Evolutionary conservation across 2,329 filamentous ascomycete species (phyloP).

Genomic region (Fusarium sp.): DNA sequence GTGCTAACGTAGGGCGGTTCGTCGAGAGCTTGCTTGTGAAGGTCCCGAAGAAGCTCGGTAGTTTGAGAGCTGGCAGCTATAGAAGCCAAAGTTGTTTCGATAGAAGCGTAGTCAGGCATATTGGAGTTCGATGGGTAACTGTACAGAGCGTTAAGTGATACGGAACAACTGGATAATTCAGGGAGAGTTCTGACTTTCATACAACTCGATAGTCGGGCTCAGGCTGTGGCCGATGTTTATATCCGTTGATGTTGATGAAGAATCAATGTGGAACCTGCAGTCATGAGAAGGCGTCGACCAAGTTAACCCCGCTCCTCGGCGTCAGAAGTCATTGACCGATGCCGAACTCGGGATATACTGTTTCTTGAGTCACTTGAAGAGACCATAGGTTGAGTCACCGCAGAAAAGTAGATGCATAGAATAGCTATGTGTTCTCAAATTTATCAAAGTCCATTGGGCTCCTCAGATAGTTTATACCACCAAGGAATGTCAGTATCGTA

Average conservation of each 20-base stretch:
- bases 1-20: conserved; percentile 45
- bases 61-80: conserved; percentile 41
- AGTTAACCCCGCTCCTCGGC: conserved; percentile 23
- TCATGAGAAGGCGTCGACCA: not conserved
- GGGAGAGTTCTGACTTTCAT: not conserved
- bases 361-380: not conserved
- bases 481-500: not conserved
- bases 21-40: conserved; percentile 45
- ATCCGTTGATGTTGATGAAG: not conserved
- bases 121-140: not conserved
- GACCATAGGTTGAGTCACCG: not conserved
- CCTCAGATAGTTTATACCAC: not conserved
- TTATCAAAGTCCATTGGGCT: not conserved
- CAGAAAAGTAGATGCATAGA: not conserved
- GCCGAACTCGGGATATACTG: not conserved
- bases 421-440: not conserved
- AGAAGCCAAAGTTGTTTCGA: conserved; percentile 46
- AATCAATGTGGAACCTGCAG: not conserved
- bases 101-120: conserved; percentile 28
- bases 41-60: conserved; percentile 41
- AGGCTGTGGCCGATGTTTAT: not conserved
- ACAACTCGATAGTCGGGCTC: not conserved
- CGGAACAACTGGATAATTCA: too few species aligned
- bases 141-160: too few species aligned
- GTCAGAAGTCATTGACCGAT: not conserved